Conservation (phyloP, 768 basidiomycete species). For the Obba rivulosa region DNA sequence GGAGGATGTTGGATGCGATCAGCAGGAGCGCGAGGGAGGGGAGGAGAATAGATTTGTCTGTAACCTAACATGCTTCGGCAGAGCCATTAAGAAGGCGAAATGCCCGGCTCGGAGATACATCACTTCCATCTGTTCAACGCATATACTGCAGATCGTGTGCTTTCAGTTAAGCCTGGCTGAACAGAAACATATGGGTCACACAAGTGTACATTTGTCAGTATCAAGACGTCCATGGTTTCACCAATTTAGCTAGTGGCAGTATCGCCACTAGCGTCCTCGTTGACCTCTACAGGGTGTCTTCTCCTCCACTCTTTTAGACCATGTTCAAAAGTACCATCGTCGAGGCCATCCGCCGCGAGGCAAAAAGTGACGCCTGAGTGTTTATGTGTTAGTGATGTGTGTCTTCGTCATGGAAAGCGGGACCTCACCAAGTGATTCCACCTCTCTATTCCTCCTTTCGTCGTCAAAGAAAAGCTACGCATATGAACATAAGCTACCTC, state of each 20-base stretch:
- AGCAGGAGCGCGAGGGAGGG: conserved; percentile 19
- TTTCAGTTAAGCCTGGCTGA: not conserved
- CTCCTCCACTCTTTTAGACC: conserved; percentile 71
- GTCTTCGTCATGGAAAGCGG: not conserved
- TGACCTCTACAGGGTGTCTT: conserved; percentile 28
- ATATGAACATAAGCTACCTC: not conserved
- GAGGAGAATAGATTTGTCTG: conserved; percentile 1
- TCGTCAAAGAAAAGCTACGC: conserved; percentile 48
- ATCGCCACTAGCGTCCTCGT: conserved; percentile 12
- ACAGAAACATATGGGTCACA: not conserved
- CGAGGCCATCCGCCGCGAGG: conserved; percentile 60
- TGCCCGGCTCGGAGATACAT: not conserved
- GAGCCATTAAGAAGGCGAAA: too few species aligned
- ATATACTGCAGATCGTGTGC: not conserved
- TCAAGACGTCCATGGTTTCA: not conserved
- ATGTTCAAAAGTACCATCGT: conserved; percentile 56
- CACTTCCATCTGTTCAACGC: not conserved
- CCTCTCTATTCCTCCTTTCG: conserved; percentile 39
- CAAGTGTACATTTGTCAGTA: not conserved
- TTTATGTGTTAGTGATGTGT: not conserved
- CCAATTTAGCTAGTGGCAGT: not conserved
- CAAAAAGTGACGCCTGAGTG: conserved; percentile 72
- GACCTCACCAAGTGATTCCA: conserved; percentile 31
- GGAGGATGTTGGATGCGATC: conserved; percentile 22
- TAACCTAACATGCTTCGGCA: too few species aligned